Percentiles rank a stretch among this genome's conserved stretches.
Conservation (phyloP, 176 grass and related monocot species). For the Triticum aestivum region DNA sequence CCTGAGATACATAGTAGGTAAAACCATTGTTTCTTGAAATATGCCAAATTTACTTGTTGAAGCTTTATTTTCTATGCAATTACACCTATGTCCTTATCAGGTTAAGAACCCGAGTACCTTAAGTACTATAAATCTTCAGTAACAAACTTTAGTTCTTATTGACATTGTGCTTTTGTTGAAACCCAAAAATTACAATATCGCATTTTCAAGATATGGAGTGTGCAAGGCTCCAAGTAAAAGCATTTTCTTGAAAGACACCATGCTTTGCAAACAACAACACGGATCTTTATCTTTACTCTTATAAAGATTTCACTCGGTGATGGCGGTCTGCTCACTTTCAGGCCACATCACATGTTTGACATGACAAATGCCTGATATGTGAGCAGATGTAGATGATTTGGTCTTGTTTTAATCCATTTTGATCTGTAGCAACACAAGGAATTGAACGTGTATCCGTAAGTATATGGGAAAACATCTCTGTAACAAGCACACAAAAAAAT, state of each 20-base stretch:
- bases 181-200: background rate
- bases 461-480: background rate
- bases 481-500: background rate
- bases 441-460: background rate
- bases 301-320: background rate
- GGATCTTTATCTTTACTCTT: background rate
- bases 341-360: background rate
- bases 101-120: background rate
- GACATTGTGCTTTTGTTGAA: background rate
- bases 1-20: background rate
- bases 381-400: background rate
- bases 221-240: background rate
- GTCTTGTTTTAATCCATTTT: background rate
- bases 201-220: background rate
- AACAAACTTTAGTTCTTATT: background rate
- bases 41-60: background rate
- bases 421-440: background rate
- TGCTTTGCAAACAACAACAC: background rate
- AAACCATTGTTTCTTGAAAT: background rate
- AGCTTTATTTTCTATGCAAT: background rate
- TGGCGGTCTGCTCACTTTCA: background rate
- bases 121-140: background rate
- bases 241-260: slow-evolving; percentile 1
- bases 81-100: background rate
- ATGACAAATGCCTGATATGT: background rate